Conservation (phyloP, 345 rosid species). For the Gossypium longicalyx region DNA sequence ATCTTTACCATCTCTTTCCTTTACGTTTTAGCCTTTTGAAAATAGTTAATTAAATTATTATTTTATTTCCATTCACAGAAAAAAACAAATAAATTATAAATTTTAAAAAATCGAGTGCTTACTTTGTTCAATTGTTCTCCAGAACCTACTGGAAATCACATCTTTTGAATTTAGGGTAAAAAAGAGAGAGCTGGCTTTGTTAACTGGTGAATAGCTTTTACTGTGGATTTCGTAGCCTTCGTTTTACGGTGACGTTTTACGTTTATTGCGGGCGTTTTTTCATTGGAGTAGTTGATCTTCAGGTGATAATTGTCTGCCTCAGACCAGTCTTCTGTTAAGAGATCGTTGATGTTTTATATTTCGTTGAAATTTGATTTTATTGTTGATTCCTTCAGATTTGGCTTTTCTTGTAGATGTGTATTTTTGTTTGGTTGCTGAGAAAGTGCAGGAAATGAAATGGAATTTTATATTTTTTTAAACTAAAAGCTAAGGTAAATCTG, state of each 20-base stretch:
- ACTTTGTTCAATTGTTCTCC: constrained; percentile 22
- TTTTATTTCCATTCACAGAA: not conserved
- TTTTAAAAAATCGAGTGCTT: constrained; percentile 18
- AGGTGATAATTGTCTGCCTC: not conserved
- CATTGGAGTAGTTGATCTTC: constrained; percentile 20
- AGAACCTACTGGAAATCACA: constrained; percentile 36
- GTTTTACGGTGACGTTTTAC: not conserved
- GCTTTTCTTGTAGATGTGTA: constrained; percentile 2
- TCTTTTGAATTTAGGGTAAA: constrained; percentile 14
- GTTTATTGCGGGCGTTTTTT: constrained; percentile 17
- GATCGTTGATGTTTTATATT: constrained; percentile 6
- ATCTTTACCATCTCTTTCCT: constrained; percentile 14
- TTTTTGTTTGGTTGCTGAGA: constrained; percentile 22
- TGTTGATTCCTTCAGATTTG: not conserved
- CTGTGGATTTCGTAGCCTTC: constrained; percentile 19
- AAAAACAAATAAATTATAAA: not conserved
- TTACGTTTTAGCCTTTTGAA: constrained; percentile 23
- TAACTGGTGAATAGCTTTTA: not conserved
- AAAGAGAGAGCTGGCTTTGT: not conserved
- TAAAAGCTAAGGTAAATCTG: not conserved
- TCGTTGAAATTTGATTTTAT: not conserved
- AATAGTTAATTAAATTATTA: constrained; percentile 14
- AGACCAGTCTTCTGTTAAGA: constrained; percentile 27
- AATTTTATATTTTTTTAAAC: not conserved
- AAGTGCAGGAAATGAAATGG: constrained; percentile 10